Percentiles rank a stretch among this genome's conserved stretches.
Evolutionary conservation across 73 alveolate species (phyloP).

Genomic region (Stentor roeselii): DNA sequence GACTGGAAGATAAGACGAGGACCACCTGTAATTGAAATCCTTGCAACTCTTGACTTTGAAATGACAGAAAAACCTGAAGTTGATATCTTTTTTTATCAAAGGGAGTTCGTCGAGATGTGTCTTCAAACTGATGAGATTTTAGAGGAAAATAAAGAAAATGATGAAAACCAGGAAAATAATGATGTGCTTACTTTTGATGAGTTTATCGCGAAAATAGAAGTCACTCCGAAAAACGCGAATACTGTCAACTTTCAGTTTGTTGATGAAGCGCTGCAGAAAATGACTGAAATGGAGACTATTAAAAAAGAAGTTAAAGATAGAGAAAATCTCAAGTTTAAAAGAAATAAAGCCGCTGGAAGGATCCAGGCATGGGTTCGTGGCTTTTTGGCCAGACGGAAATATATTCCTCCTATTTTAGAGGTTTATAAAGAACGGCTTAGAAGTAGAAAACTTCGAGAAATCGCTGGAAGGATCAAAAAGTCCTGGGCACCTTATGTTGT

Average conservation of each 20-base stretch:
- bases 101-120: background rate
- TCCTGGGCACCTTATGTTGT: background rate
- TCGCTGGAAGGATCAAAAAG: background rate
- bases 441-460: background rate
- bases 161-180: background rate
- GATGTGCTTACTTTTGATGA: background rate
- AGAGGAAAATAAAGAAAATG: background rate
- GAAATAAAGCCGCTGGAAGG: background rate
- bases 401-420: background rate
- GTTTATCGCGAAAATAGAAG: background rate
- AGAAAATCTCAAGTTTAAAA: background rate
- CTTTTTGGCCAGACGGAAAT: background rate
- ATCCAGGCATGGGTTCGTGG: background rate
- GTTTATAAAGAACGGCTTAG: background rate
- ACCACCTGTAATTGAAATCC: background rate
- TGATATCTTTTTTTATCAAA: background rate
- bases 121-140: background rate
- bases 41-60: background rate
- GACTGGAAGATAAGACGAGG: conserved; percentile 2
- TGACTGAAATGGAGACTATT: background rate
- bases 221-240: background rate
- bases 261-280: background rate
- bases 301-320: background rate
- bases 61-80: background rate
- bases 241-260: background rate